Evolutionary conservation across 495 filamentous ascomycete species (phyloP).

Genomic region (Aspergillus baeticus): DNA sequence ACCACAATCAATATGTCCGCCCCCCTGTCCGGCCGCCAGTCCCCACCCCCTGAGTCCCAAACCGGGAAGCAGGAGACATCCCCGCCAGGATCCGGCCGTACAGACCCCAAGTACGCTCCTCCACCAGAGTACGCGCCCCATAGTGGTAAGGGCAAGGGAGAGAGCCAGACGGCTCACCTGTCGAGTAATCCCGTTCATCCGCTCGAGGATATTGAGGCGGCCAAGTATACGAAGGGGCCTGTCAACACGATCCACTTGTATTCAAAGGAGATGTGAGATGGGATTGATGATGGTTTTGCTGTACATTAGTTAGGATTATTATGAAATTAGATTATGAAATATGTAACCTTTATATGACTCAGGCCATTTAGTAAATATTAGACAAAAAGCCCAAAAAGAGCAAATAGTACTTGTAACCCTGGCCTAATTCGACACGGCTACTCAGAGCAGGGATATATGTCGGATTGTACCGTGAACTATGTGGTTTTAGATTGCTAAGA

Average conservation of each 20-base stretch:
- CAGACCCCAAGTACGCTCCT: constrained; percentile 34
- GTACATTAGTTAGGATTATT: too few relatives aligned
- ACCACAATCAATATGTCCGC: constrained; percentile 33
- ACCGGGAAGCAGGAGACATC: constrained; percentile 62
- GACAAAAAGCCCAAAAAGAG: too few relatives aligned
- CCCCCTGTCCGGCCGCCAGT: constrained; percentile 66
- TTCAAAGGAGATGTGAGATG: constrained; percentile 2
- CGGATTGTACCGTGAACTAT: too few relatives aligned
- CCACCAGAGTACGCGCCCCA: constrained; percentile 34
- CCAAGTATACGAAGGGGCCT: constrained; percentile 56
- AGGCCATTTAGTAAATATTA: too few relatives aligned
- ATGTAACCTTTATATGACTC: too few relatives aligned
- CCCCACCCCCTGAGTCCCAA: constrained; percentile 72
- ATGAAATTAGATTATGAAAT: too few relatives aligned
- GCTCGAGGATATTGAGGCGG: constrained; percentile 65
- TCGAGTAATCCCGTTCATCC: constrained; percentile 67
- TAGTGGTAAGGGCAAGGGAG: not conserved
- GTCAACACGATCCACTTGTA: constrained; percentile 10
- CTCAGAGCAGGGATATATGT: too few relatives aligned
- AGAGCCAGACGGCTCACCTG: constrained; percentile 25
- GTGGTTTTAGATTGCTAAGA: too few relatives aligned
- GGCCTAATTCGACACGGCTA: too few relatives aligned
- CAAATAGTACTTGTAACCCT: too few relatives aligned
- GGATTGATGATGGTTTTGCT: too few relatives aligned
- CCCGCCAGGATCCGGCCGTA: constrained; percentile 56